Evolutionary conservation across 2,329 filamentous ascomycete genomes (phyloP), one percentile per base, ranked within the genome.

Genomic region (Geoglossum cookeanum): DNA sequence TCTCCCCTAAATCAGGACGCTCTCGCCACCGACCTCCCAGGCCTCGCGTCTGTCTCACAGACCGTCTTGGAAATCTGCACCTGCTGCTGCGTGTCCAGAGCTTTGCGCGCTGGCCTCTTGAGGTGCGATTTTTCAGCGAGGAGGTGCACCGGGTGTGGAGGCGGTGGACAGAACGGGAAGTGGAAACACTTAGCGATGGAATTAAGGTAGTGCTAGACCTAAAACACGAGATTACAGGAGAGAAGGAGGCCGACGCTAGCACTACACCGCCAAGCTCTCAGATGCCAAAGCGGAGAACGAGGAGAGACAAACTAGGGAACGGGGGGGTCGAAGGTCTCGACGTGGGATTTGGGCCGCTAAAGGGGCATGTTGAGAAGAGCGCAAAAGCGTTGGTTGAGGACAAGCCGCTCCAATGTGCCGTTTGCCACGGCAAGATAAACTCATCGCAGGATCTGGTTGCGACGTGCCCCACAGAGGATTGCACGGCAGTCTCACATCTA

Each of bases 51-150:
- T 47, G 22, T n/a, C 67, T 95, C 49, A 76, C 72, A 29, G 85
- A 85, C 3, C 76, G 87, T 44, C 68, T 97, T 32, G 83, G 84
- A 2, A 92, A 94, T 64, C 69, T 97, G 30, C 86, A 95, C 66
- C 73, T 92, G 2, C 74, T 98, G 0, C 75, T 94, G 1, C 78
- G 84, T 0, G 85, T 89, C 1, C 77, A 80, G 1, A 92, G 87
- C 67, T 97, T 97, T 66, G 72, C 75, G 15, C 74, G 81, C 51
- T 95, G 89, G 91, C 91, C 91, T 22, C 73, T 98, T 56, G 78
- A 78, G 56, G 67, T 96, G 52, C 82, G 85, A 29, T 91, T 97
- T 68, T 91, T 95, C 62, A 75, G 75, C 1, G 70, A 73, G 2
- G 85, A 91, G 59, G 82, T 87, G 0, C 77, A 85, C 63, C 70